These are phyloP conservation scores for Cryptococcus wingfieldii DNA, from an alignment of 1,284 basidiomycete species.

Conservation along the genomic window DNA sequence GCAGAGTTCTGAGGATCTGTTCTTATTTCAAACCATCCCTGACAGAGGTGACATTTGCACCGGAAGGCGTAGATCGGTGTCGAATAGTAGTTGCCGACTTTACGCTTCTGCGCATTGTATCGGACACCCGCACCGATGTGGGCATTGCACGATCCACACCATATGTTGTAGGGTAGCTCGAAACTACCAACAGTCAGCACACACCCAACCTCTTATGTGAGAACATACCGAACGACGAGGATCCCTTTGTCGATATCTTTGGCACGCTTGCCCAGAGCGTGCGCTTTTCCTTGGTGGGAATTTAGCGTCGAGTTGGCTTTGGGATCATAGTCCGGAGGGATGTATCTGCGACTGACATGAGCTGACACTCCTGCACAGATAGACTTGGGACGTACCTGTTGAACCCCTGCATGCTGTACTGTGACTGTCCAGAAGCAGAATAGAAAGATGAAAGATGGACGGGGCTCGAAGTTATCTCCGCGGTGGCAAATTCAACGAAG, in stretches of 20 bases:
- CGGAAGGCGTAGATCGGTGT: constrained; percentile 92
- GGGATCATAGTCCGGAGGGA: constrained; percentile 86
- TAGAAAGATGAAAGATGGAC: too few relatives aligned
- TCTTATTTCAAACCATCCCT: constrained; percentile 90
- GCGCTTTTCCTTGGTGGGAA: constrained; percentile 70
- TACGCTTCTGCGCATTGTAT: constrained; percentile 98
- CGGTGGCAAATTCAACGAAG: too few relatives aligned
- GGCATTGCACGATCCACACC: constrained; percentile 84
- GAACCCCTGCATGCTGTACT: constrained; percentile 21
- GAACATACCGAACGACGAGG: constrained; percentile 66
- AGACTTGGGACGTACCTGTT: constrained; percentile 10
- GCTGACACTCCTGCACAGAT: neutral
- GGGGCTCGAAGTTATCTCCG: too few relatives aligned
- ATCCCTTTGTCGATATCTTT: constrained; percentile 87
- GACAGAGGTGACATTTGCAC: constrained; percentile 94
- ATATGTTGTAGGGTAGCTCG: constrained; percentile 93
- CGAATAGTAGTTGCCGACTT: constrained; percentile 89
- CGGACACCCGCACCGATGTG: constrained; percentile 96
- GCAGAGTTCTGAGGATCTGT: constrained; percentile 97
- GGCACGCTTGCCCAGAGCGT: constrained; percentile 87
- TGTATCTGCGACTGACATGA: constrained; percentile 57
- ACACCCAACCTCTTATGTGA: neutral
- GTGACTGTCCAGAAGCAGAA: too few relatives aligned
- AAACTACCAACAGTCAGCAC: constrained; percentile 50
- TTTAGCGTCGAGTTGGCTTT: constrained; percentile 77